These are phyloP conservation scores for Solioccasus polychromus DNA, from an alignment of 768 basidiomycete species.

Conservation along the genomic window DNA sequence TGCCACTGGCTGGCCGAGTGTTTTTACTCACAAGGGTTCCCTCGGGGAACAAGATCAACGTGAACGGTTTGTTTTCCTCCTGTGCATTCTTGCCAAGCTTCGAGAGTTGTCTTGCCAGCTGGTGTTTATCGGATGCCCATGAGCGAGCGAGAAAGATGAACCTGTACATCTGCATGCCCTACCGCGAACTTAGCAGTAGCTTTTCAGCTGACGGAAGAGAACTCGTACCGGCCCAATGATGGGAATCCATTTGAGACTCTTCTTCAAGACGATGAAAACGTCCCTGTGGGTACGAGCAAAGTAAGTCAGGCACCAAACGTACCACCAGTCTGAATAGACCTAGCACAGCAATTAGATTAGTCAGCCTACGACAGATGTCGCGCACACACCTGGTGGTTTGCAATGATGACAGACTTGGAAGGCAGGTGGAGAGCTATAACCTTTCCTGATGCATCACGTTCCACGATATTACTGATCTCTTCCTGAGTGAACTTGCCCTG, in stretches of 20 bases:
- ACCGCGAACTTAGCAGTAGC: conserved; percentile 6
- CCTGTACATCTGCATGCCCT: conserved; percentile 92
- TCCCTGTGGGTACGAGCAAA: conserved; percentile 66
- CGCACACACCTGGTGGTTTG: conserved; percentile 83
- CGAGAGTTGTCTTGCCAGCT: conserved; percentile 64
- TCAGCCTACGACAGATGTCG: not conserved
- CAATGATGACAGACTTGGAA: conserved; percentile 76
- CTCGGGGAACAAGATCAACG: conserved; percentile 90
- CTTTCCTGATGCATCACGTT: conserved; percentile 54
- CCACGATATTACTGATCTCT: conserved; percentile 56
- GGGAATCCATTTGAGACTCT: conserved; percentile 82
- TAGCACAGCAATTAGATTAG: conserved; percentile 24
- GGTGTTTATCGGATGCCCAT: conserved; percentile 80
- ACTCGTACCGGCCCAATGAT: conserved; percentile 79
- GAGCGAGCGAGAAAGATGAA: conserved; percentile 93
- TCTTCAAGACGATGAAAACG: conserved; percentile 91
- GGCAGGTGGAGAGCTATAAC: conserved; percentile 67
- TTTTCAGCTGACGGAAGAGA: not conserved
- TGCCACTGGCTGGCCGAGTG: conserved; percentile 81
- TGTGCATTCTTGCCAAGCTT: conserved; percentile 69
- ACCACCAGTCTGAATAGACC: conserved; percentile 86
- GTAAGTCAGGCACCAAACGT: conserved; percentile 81
- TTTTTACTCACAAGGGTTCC: conserved; percentile 89
- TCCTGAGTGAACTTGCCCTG: conserved; percentile 58
- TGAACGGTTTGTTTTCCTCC: conserved; percentile 64